Conservation (phyloP, 2,329 filamentous ascomycete genomes). For the Bretziella fagacearum region DNA sequence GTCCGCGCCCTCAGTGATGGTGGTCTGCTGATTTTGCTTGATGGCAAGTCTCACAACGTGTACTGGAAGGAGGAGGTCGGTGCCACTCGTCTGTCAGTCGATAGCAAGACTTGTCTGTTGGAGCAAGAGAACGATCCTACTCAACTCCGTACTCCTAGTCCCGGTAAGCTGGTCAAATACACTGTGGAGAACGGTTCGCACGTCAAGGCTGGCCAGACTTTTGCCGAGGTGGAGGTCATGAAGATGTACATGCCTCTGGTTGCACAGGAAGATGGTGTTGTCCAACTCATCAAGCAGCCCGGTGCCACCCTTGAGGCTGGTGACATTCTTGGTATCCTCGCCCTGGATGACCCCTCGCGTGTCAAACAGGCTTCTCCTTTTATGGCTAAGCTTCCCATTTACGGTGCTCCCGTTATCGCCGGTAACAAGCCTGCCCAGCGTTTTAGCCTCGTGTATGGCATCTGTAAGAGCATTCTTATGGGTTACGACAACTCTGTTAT, state of each 20-base stretch:
- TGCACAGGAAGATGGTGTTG: constrained; percentile 84
- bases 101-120: constrained; percentile 93
- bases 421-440: constrained; percentile 85
- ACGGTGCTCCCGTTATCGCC: constrained; percentile 71
- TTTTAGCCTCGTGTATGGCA: constrained; percentile 59
- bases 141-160: constrained; percentile 83
- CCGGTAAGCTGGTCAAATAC: constrained; percentile 96
- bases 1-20: constrained; percentile 87
- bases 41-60: constrained; percentile 88
- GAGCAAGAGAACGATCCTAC: constrained; percentile 99
- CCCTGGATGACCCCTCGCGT: constrained; percentile 84
- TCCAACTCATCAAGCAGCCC: constrained; percentile 97
- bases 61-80: constrained; percentile 99
- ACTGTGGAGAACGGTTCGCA: constrained; percentile 90
- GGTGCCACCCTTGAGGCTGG: constrained; percentile 94
- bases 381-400: constrained; percentile 71
- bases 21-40: constrained; percentile 76
- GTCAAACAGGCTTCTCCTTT: constrained; percentile 96
- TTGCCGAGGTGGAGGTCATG: constrained; percentile 98
- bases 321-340: constrained; percentile 94
- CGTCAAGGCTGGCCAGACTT: constrained; percentile 79
- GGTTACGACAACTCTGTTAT: constrained; percentile 97
- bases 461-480: constrained; percentile 71
- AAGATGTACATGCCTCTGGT: constrained; percentile 99
- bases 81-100: constrained; percentile 85